phyloP scores from a whole-genome alignment of 805 yeast species.

The Lipomyces starkeyi region DNA sequence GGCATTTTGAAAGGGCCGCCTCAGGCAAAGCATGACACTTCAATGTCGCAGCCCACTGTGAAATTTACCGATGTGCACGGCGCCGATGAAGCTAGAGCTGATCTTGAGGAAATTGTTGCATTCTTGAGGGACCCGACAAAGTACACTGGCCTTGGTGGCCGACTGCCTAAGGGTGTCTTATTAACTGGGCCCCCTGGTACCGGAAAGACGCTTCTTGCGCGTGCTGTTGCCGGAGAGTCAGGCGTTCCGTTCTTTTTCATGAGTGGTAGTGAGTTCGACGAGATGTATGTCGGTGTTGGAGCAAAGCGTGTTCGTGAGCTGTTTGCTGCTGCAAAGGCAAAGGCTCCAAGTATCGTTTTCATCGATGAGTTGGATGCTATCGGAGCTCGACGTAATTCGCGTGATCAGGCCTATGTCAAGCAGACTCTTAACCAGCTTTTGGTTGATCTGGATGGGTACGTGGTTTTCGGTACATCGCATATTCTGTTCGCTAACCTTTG shows the following conservation, averaged over 20 bases:
- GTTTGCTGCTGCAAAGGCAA: constrained; percentile 88
- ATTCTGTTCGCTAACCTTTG: constrained; percentile 39
- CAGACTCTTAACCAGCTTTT: constrained; percentile 95
- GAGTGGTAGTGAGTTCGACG: constrained; percentile 99
- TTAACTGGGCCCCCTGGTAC: constrained; percentile 99
- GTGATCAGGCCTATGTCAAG: constrained; percentile 97
- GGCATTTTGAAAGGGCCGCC: constrained; percentile 71
- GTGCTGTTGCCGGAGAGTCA: constrained; percentile 99
- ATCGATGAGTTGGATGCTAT: constrained; percentile 98
- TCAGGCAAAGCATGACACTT: constrained; percentile 78
- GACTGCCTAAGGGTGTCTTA: constrained; percentile 94
- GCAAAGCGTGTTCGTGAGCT: constrained; percentile 96
- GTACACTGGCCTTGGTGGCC: constrained; percentile 96
- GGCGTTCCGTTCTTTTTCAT: constrained; percentile 98
- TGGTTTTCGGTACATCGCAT: neutral
- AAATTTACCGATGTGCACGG: constrained; percentile 94
- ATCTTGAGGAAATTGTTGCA: constrained; percentile 97
- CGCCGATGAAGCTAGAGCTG: constrained; percentile 97
- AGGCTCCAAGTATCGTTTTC: constrained; percentile 95
- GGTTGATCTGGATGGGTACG: constrained; percentile 88
- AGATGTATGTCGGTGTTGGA: constrained; percentile 97
- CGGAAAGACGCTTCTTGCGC: constrained; percentile 93
- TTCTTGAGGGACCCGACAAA: constrained; percentile 94
- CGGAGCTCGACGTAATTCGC: constrained; percentile 97
- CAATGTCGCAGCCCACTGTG: constrained; percentile 83